phyloP scores from a whole-genome alignment of 345 rosid genomes.

The Eucalyptus guilfoylei region DNA sequence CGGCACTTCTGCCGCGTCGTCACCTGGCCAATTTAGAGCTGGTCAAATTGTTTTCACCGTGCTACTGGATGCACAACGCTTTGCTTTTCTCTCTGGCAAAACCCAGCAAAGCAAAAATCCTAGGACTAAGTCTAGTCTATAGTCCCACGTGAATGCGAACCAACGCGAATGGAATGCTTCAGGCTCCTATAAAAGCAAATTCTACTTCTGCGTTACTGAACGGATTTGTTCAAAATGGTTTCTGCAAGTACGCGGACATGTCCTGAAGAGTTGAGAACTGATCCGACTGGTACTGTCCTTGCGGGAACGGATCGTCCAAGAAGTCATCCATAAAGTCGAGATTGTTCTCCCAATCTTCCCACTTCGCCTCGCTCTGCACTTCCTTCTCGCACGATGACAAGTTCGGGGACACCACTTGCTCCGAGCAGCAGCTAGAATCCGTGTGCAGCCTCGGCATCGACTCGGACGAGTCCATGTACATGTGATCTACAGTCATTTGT shows the following conservation, averaged over 20 bases:
- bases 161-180: neutral
- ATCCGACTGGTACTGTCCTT: constrained; percentile 24
- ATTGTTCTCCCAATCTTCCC: constrained; percentile 14
- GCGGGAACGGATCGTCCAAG: constrained; percentile 47
- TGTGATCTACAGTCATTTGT: neutral
- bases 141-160: neutral
- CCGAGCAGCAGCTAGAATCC: constrained; percentile 65
- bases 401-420: constrained; percentile 52
- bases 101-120: neutral
- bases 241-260: constrained; percentile 8
- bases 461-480: constrained; percentile 41
- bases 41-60: neutral
- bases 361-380: constrained; percentile 44
- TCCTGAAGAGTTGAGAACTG: constrained; percentile 22
- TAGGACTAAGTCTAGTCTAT: neutral
- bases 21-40: neutral
- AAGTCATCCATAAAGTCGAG: constrained; percentile 19
- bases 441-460: constrained; percentile 38
- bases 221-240: neutral
- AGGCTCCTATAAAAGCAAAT: neutral
- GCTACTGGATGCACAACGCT: neutral
- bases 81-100: neutral
- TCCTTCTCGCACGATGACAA: constrained; percentile 29
- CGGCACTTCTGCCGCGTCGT: neutral
- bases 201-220: neutral